A percentile compares a stretch with the other conserved stretches of the same genome.
phyloP scores from a whole-genome alignment of 345 rosid genomes.

The Turritis glabra region DNA sequence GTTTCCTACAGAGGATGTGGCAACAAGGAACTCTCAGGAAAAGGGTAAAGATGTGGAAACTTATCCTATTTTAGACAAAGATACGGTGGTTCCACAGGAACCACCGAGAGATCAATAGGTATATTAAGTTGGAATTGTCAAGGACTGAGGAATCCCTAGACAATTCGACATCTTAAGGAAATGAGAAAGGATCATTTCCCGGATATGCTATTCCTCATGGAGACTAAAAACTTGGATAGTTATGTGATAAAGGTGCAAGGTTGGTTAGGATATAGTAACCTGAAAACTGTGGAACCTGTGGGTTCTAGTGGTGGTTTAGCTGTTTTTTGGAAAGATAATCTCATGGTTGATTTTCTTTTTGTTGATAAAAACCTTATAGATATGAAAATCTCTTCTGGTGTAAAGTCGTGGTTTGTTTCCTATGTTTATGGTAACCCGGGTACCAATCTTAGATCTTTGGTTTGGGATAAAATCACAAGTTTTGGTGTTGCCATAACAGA shows the following conservation, averaged over 20 bases:
- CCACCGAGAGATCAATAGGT: neutral
- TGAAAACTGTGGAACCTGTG: too few relatives aligned
- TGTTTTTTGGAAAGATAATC: neutral
- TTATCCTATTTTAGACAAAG: too few relatives aligned
- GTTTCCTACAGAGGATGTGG: too few relatives aligned
- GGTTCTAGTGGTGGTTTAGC: neutral
- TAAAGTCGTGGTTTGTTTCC: neutral
- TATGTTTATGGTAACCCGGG: neutral
- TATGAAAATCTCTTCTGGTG: too few relatives aligned
- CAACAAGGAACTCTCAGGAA: too few relatives aligned
- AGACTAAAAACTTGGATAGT: too few relatives aligned
- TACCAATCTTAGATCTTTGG: neutral
- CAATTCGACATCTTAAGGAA: neutral
- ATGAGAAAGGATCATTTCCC: neutral
- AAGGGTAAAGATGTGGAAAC: too few relatives aligned
- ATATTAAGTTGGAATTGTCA: neutral
- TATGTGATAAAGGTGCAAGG: too few relatives aligned
- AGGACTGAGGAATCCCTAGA: neutral
- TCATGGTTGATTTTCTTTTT: neutral
- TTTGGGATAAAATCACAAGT: neutral
- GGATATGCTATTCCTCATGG: neutral
- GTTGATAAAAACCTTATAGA: neutral
- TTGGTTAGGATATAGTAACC: too few relatives aligned
- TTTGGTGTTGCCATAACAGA: too few relatives aligned
- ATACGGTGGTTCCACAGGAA: neutral